Conservation (phyloP, 1,139 yeast genomes). For the Casaregolazyma lundiana region DNA sequence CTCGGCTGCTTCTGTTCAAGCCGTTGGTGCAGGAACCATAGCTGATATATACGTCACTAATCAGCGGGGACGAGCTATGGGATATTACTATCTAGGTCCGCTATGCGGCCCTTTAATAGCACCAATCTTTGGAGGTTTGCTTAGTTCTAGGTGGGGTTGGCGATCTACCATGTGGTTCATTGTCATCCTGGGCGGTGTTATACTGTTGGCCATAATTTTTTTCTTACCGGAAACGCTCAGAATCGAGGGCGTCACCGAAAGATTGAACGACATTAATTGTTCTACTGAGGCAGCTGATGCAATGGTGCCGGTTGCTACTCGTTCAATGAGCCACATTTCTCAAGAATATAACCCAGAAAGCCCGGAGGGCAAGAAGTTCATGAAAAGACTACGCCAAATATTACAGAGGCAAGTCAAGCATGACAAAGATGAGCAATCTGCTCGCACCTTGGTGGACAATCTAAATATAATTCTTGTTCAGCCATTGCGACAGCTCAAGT, state of each 20-base stretch:
- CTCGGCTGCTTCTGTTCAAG: constrained; percentile 79
- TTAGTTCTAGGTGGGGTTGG: constrained; percentile 76
- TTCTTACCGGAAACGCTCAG: constrained; percentile 69
- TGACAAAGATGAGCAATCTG: neutral
- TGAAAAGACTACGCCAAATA: constrained; percentile 2
- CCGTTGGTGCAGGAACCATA: constrained; percentile 87
- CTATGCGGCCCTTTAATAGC: constrained; percentile 75
- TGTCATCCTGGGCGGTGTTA: constrained; percentile 60
- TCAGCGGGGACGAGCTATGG: constrained; percentile 76
- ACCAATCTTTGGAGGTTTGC: constrained; percentile 78
- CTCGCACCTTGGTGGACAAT: neutral
- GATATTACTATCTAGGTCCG: constrained; percentile 76
- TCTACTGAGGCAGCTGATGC: constrained; percentile 5
- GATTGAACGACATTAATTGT: constrained; percentile 2
- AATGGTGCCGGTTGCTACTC: constrained; percentile 12
- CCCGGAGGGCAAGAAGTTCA: constrained; percentile 1
- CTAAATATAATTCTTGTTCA: constrained; percentile 6
- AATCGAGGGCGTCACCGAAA: constrained; percentile 6
- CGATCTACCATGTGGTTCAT: constrained; percentile 85
- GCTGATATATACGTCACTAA: constrained; percentile 66
- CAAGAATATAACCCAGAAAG: constrained; percentile 1
- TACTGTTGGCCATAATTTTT: constrained; percentile 47
- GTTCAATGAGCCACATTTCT: constrained; percentile 2
- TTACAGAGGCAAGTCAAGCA: neutral
- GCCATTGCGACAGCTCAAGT: constrained; percentile 26